Evolutionary conservation across 2,329 filamentous ascomycete genomes (phyloP), one percentile per base, ranked within the genome.

Genomic region (Emergomyces pasteurianus): DNA sequence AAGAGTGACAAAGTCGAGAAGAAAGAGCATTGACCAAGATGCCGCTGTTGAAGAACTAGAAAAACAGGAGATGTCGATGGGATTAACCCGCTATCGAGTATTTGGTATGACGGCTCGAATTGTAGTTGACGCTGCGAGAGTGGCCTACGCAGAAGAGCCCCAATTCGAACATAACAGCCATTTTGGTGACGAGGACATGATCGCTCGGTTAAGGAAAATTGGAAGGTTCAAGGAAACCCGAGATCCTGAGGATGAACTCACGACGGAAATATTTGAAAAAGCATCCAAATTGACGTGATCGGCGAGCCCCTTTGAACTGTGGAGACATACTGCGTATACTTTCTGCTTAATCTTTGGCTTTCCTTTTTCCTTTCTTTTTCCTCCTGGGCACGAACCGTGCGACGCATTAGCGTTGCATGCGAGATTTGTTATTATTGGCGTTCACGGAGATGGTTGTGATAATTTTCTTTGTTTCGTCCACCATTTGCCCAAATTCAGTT

Each of bases 41-140:
- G 70, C 46, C 38, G 60, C 71, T 9, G 70, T 72, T 40, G 69
- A 67, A 38, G 61, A 70, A 34, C 67, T 81, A 18, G 62, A 62
- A 2, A 77, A 83, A 61, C 77, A 81, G 64, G 78, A 77, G 63
- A 76, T 80, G 62, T 72, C 74, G 12, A 70, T 74, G 3, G 69
- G 72, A 10, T 65, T 80, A 52, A 76, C 76, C 49, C 79, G 88
- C 43, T 96, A 94, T 75, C 86, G 88, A 66, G 91, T 97, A 4
- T 96, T 92, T 83, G 92, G 92, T 18, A 92, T 97, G 90, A 97
- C 92, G 59, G 92, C 90, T 2, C 80, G 90, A 58, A 92, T 97
- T 60, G 73, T 96, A 60, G 89, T 96, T 5, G 92, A 97, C 75
- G 87, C 88, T 4, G 92, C 92, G 40, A 80, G 89, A 64, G 81